Evolutionary conservation across 345 rosid species (phyloP).

Genomic region (Eucalyptus viminalis): DNA sequence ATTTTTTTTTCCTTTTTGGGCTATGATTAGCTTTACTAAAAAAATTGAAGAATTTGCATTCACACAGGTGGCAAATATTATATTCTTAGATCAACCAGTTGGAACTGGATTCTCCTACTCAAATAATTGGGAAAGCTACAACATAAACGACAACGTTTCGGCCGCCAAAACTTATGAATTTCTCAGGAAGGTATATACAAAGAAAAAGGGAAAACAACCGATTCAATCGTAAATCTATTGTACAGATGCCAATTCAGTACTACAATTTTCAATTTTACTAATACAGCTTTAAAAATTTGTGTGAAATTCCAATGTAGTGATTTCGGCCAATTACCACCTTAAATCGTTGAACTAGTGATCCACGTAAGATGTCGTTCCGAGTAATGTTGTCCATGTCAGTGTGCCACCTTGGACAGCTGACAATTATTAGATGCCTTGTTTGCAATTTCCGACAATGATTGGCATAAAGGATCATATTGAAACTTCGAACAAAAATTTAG

Average conservation of each 20-base stretch:
- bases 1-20: not conserved
- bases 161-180: not conserved
- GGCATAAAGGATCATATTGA: fast-evolving
- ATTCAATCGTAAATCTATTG: not conserved
- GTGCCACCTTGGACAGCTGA: fast-evolving
- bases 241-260: too few relatives aligned
- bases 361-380: not conserved
- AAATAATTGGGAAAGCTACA: not conserved
- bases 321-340: not conserved
- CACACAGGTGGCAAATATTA: constrained; percentile 12
- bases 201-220: not conserved
- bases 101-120: constrained; percentile 28
- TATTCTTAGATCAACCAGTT: constrained; percentile 21
- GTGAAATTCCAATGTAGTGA: too few relatives aligned
- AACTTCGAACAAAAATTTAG: too few relatives aligned
- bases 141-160: not conserved
- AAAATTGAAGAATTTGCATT: fast-evolving
- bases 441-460: too few relatives aligned
- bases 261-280: too few relatives aligned
- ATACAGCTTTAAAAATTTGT: fast-evolving
- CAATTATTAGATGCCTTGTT: fast-evolving
- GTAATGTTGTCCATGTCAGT: not conserved
- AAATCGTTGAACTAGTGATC: not conserved
- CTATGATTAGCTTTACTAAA: not conserved
- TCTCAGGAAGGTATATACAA: constrained; percentile 1